These are phyloP conservation scores for Populus hybrid DNA, from an alignment of 441 rosid genomes.

Conservation along the genomic window DNA sequence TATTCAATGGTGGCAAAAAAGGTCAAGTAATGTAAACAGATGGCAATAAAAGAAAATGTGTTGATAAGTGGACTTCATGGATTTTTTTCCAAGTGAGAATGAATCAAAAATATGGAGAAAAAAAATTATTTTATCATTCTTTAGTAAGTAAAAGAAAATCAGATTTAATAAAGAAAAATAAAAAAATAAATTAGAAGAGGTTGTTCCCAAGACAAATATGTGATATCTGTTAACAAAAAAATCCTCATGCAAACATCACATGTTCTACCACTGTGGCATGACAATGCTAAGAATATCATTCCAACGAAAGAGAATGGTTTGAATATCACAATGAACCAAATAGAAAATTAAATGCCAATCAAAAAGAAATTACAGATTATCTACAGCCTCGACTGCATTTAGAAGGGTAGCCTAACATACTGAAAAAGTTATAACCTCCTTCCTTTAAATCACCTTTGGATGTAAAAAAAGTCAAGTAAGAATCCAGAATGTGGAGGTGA, in stretches of 20 bases:
- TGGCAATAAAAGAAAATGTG: constrained; percentile 22
- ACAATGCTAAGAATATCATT: constrained; percentile 1
- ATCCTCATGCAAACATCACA: background rate
- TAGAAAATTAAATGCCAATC: background rate
- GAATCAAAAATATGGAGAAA: background rate
- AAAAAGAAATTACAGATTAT: background rate
- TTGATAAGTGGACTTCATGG: constrained; percentile 5
- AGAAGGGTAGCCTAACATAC: constrained; percentile 12
- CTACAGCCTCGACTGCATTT: background rate
- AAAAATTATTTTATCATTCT: background rate
- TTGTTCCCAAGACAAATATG: constrained; percentile 5
- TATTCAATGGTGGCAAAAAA: constrained; percentile 52
- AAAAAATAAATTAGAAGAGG: background rate
- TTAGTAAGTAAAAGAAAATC: background rate
- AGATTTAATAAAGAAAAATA: background rate
- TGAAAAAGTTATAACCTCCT: constrained; percentile 17
- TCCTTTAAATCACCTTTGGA: constrained; percentile 12
- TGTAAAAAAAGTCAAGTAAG: constrained; percentile 17
- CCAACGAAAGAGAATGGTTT: background rate
- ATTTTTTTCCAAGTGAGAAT: background rate
- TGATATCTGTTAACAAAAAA: background rate
- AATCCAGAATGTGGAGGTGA: constrained; percentile 12
- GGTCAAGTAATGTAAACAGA: constrained; percentile 37
- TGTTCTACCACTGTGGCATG: constrained; percentile 16
- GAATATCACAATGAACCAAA: background rate